These are phyloP conservation scores for Musa itinerans DNA, from an alignment of 176 grass and related monocot species.

Conservation along the genomic window DNA sequence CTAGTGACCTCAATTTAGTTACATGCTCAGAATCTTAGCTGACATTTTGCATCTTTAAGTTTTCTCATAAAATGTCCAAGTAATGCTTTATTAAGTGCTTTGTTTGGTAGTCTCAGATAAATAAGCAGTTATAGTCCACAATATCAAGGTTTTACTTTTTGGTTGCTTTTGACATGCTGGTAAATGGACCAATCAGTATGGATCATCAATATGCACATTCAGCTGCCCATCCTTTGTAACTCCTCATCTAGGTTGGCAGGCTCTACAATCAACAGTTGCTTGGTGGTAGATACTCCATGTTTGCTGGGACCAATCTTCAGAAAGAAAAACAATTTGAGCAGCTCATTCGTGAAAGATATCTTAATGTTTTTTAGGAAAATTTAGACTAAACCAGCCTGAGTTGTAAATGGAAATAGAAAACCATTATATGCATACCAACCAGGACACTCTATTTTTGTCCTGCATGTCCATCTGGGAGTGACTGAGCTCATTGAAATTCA, in stretches of 20 bases:
- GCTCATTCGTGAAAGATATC: too few relatives aligned
- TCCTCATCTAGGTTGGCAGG: neutral
- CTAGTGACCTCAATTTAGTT: too few relatives aligned
- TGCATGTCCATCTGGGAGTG: too few relatives aligned
- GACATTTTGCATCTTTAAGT: neutral
- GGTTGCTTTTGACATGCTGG: neutral
- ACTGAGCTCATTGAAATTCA: too few relatives aligned
- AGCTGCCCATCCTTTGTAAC: neutral
- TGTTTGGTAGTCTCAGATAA: neutral
- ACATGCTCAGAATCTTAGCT: too few relatives aligned
- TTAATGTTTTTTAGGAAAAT: too few relatives aligned
- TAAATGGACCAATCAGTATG: neutral
- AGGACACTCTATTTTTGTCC: too few relatives aligned
- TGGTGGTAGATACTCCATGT: neutral
- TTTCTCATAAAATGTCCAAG: neutral
- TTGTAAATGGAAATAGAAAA: too few relatives aligned
- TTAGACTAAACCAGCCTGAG: too few relatives aligned
- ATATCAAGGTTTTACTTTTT: neutral
- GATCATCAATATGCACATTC: neutral
- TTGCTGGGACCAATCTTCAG: neutral
- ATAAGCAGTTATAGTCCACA: neutral
- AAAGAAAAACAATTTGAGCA: too few relatives aligned
- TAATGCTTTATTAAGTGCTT: neutral
- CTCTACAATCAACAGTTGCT: neutral
- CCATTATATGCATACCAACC: too few relatives aligned